phyloP scores from a whole-genome alignment of 148 eudicot genomes.

The Spergularia bocconei region DNA sequence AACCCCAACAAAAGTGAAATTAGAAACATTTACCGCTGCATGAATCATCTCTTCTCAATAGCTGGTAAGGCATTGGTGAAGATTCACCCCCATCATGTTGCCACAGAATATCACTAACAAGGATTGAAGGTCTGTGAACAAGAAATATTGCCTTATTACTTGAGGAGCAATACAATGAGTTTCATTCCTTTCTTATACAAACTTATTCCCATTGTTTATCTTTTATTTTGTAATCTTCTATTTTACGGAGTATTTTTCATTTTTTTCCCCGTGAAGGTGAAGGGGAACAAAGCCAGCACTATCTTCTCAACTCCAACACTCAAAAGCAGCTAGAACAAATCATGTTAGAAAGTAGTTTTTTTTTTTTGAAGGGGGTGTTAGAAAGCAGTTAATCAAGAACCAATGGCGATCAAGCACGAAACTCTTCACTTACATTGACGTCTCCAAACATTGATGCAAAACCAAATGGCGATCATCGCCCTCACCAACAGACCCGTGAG shows the following conservation, averaged over 20 bases:
- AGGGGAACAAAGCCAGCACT: no score
- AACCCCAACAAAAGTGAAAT: neutral
- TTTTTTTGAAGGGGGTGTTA: no score
- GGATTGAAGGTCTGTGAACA: slow-evolving; percentile 76
- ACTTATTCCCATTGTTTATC: neutral
- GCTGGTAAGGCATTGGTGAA: slow-evolving; percentile 43
- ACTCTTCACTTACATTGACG: slow-evolving; percentile 67
- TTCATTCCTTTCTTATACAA: neutral
- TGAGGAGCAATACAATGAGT: neutral
- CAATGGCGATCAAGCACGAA: slow-evolving; percentile 3
- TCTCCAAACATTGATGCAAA: slow-evolving; percentile 75
- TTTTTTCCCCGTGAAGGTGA: neutral
- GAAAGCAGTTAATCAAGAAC: neutral
- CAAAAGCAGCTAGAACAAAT: neutral
- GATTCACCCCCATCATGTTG: slow-evolving; percentile 58
- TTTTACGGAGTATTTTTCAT: neutral
- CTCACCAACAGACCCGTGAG: slow-evolving; percentile 89
- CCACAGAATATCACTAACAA: slow-evolving; percentile 81
- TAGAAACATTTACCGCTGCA: slow-evolving; percentile 47
- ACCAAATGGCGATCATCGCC: slow-evolving; percentile 84
- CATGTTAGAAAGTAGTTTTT: neutral
- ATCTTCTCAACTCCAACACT: neutral
- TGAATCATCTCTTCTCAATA: slow-evolving; percentile 51
- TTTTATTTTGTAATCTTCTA: neutral
- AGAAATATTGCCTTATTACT: slow-evolving; percentile 3